Conservation (phyloP, 257 asterid genomes). For the Fraxinus excelsior region DNA sequence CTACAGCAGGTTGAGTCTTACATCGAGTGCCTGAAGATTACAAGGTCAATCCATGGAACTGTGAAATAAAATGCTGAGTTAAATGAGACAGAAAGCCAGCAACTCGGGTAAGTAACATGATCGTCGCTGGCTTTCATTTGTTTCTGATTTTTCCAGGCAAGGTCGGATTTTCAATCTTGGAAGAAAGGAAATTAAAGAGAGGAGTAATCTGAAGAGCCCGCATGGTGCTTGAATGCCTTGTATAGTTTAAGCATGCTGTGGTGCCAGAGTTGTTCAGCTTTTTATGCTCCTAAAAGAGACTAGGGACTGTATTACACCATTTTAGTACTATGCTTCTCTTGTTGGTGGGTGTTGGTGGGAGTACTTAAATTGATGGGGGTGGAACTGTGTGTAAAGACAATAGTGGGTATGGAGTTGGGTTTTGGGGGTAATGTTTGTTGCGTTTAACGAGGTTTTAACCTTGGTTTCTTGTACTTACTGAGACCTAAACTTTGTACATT, state of each 20-base stretch:
- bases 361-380: background rate
- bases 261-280: slow-evolving; percentile 16
- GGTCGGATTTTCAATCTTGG: slow-evolving; percentile 17
- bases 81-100: slow-evolving; percentile 44
- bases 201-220: slow-evolving; percentile 15
- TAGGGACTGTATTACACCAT: background rate
- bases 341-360: background rate
- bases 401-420: background rate
- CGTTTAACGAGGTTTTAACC: background rate
- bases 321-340: background rate
- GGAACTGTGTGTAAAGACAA: background rate
- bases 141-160: slow-evolving; percentile 43
- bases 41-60: background rate
- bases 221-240: slow-evolving; percentile 17
- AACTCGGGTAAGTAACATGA: slow-evolving; percentile 45
- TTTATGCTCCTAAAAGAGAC: slow-evolving; percentile 23
- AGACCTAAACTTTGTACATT: slow-evolving; percentile 1
- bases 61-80: slow-evolving; percentile 11
- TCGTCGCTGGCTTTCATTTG: slow-evolving; percentile 53
- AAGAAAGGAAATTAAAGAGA: slow-evolving; percentile 18
- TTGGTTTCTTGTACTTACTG: background rate
- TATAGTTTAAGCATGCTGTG: slow-evolving; percentile 25
- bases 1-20: slow-evolving; percentile 54
- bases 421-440: background rate
- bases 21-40: slow-evolving; percentile 48